Conservation (phyloP, 768 basidiomycete species). For the Tremella fuciformis region DNA sequence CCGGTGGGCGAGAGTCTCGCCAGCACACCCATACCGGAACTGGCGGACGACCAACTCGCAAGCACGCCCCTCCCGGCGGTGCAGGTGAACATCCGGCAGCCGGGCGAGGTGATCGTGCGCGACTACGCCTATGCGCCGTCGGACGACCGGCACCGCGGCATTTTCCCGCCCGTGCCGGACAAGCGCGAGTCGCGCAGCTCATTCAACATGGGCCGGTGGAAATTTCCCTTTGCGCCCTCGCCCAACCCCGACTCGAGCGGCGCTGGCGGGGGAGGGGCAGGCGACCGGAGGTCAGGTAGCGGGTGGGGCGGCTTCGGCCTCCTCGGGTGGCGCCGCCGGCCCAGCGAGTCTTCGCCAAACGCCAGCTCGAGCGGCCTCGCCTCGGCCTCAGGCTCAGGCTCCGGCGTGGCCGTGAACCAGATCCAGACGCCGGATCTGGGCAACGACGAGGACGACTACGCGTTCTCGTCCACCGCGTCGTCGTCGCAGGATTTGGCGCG, state of each 20-base stretch:
- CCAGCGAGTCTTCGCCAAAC: slow-evolving; percentile 6
- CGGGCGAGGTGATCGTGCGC: slow-evolving; percentile 23
- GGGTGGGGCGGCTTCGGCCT: slow-evolving; percentile 33
- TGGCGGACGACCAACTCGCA: neutral
- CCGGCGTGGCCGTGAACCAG: slow-evolving; percentile 16
- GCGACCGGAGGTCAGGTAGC: slow-evolving; percentile 6
- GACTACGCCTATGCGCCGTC: slow-evolving; percentile 34
- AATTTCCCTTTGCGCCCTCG: slow-evolving; percentile 1
- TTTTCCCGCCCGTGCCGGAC: slow-evolving; percentile 8
- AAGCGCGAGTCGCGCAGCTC: slow-evolving; percentile 1
- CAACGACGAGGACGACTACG: slow-evolving; percentile 22
- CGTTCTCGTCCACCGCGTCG: neutral
- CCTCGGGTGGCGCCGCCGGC: slow-evolving; percentile 25
- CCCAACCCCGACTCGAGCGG: neutral
- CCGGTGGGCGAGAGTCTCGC: neutral
- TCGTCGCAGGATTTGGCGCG: neutral
- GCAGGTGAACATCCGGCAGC: slow-evolving; percentile 1
- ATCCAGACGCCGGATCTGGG: neutral
- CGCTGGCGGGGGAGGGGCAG: neutral
- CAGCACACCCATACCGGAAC: neutral
- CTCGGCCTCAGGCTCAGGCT: slow-evolving; percentile 14
- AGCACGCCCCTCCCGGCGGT: neutral
- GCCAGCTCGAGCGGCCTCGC: neutral
- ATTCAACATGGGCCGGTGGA: neutral
- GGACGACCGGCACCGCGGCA: slow-evolving; percentile 33